phyloP scores from a whole-genome alignment of 2,329 filamentous ascomycete species.

The Xenoacremonium recifei region DNA sequence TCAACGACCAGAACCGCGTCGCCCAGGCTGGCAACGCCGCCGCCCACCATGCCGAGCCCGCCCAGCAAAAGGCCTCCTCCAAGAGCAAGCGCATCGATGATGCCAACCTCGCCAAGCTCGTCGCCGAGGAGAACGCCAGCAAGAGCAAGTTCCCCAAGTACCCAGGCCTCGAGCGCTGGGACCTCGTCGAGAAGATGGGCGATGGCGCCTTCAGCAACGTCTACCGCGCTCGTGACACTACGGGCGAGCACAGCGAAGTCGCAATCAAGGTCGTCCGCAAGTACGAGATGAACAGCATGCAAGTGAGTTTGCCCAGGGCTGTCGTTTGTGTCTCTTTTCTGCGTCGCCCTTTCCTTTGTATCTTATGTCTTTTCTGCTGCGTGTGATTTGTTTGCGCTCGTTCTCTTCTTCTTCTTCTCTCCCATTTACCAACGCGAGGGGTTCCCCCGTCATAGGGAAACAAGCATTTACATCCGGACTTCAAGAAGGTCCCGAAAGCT shows the following conservation, averaged over 20 bases:
- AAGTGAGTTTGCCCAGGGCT: slow-evolving; percentile 67
- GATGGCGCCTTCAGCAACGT: slow-evolving; percentile 99
- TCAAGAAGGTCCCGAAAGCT: slow-evolving; percentile 91
- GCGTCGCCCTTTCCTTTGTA: slow-evolving; percentile 22
- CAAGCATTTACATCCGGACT: slow-evolving; percentile 91
- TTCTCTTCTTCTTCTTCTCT: slow-evolving; percentile 17
- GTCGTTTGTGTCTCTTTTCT: slow-evolving; percentile 19
- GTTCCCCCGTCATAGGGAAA: slow-evolving; percentile 66
- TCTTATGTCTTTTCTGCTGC: slow-evolving; percentile 8
- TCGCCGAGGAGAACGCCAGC: slow-evolving; percentile 87
- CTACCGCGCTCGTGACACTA: slow-evolving; percentile 78
- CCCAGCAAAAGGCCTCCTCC: slow-evolving; percentile 49
- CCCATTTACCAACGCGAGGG: slow-evolving; percentile 54
- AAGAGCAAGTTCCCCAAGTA: slow-evolving; percentile 77
- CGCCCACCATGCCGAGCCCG: slow-evolving; percentile 60
- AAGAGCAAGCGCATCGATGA: slow-evolving; percentile 48
- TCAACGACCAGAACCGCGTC: slow-evolving; percentile 62
- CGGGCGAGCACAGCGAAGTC: slow-evolving; percentile 72
- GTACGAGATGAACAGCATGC: slow-evolving; percentile 97
- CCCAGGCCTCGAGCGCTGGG: slow-evolving; percentile 60
- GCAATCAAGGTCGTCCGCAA: slow-evolving; percentile 99
- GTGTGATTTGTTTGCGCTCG: too few relatives aligned
- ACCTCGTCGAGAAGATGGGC: slow-evolving; percentile 93
- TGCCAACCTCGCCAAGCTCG: slow-evolving; percentile 75
- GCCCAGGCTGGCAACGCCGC: slow-evolving; percentile 67